Base-by-base conservation (phyloP, 2,329 filamentous ascomycete species). In the Arachnopeziza araneosa region DNA sequence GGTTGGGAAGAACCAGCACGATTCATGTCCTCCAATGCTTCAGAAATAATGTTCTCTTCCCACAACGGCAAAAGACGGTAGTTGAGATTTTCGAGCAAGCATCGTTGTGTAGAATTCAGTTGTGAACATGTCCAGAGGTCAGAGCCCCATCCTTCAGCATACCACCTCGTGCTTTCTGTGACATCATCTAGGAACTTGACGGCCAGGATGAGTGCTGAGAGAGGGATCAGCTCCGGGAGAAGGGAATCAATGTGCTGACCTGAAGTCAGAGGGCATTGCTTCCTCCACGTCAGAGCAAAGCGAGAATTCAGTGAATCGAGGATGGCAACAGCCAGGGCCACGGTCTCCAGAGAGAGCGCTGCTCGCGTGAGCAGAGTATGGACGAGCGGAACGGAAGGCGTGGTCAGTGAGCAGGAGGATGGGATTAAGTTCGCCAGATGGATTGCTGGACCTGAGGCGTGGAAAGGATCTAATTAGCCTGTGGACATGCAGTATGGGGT, bases 341-440 rank as follows among this genome's bases (percentile, higher is more conserved):
- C 77, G 24, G 80, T 84, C 69, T 87, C 83, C 68, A 84, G 78
- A 2, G 84, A 80, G 24, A 88, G 75, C 57, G 79, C 75, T 59
- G 84, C 80, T 63, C 83, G 80, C 59, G 76, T 77, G 60, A 89
- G 78, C 64, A 89, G 81, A 53, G 79, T 77, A 70, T 88, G 85
- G 23, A 88, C 81, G 54, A 83, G 75, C 44, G 80, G 73, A 30
- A 85, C 77, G 0, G 84, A 88, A 2, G 86, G 79, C 1, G 76
- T 76, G 60, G 79, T 79, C 60, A 87, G 76, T 24, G 85, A 88
- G 60, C 84, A 83, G 14, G 83, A 80, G 10, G 83, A 80, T 12
- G 86, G 86, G 59, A 88, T 80, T 71, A 88, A 80, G 72, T 87
- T 87, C 68, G 84, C 82, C 59, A 89, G 80, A 69, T 88, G 85